A percentile compares a stretch with the other conserved stretches of the same genome.
Evolutionary conservation across 176 grass and related monocot species (phyloP).

Genomic region (Typha latifolia): DNA sequence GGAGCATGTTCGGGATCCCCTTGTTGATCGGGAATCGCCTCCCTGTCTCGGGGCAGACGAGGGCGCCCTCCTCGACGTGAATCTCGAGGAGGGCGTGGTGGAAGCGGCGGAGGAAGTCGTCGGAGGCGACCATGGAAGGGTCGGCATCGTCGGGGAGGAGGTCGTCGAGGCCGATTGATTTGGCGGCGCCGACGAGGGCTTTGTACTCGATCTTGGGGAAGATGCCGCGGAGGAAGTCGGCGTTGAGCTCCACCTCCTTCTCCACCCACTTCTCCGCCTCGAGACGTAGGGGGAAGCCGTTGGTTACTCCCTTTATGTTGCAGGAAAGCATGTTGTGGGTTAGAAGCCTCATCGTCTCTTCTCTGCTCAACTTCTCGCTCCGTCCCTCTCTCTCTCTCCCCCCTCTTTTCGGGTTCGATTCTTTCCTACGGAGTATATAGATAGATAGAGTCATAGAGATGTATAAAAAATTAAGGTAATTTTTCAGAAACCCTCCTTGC

Average conservation of each 20-base stretch:
- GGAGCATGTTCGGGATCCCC: conserved; percentile 99
- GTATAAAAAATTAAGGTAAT: too few relatives aligned
- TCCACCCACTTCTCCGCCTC: conserved; percentile 49
- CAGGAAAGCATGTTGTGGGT: conserved; percentile 14
- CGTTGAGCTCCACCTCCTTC: conserved; percentile 94
- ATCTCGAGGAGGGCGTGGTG: conserved; percentile 63
- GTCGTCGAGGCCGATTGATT: conserved; percentile 37
- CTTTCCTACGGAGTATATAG: too few relatives aligned
- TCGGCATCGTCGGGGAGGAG: conserved; percentile 20
- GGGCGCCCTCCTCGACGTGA: conserved; percentile 74
- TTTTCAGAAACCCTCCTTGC: too few relatives aligned
- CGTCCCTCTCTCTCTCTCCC: neutral
- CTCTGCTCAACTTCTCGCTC: neutral
- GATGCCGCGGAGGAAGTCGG: conserved; percentile 82
- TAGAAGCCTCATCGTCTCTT: conserved; percentile 14
- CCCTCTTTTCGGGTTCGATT: too few relatives aligned
- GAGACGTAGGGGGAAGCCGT: conserved; percentile 20
- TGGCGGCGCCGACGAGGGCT: conserved; percentile 52
- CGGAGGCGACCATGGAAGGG: conserved; percentile 15
- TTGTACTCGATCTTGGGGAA: conserved; percentile 88
- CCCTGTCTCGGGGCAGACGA: conserved; percentile 71
- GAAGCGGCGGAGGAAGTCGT: conserved; percentile 27
- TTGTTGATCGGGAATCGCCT: conserved; percentile 36
- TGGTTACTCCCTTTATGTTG: conserved; percentile 17
- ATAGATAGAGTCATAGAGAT: too few relatives aligned